These are phyloP conservation scores for Paramecium bursaria DNA, from an alignment of 73 alveolate species.

Conservation along the genomic window DNA sequence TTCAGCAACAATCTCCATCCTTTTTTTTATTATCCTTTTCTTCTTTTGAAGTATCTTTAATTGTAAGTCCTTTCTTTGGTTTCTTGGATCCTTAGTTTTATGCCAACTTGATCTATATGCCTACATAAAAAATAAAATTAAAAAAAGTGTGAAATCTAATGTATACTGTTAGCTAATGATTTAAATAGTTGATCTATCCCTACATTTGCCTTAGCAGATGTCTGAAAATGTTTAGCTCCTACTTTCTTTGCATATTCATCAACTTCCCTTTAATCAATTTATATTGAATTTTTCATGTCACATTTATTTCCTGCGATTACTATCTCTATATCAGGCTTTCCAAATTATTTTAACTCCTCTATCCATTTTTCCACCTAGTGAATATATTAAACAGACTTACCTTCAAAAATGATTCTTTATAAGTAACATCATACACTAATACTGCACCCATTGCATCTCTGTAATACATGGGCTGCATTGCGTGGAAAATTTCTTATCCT, in stretches of 20 bases:
- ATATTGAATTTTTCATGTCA: constrained; percentile 81
- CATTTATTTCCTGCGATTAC: constrained; percentile 90
- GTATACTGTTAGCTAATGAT: constrained; percentile 60
- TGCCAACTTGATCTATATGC: too few relatives aligned
- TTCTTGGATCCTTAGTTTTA: too few relatives aligned
- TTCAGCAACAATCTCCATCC: too few relatives aligned
- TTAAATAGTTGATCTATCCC: constrained; percentile 80
- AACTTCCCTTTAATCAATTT: constrained; percentile 61
- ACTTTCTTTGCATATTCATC: constrained; percentile 78
- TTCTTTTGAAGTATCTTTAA: too few relatives aligned
- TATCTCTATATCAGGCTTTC: constrained; percentile 77
- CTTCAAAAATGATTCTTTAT: constrained; percentile 81
- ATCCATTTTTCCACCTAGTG: constrained; percentile 80
- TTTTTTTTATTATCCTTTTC: too few relatives aligned
- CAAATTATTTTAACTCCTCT: constrained; percentile 78
- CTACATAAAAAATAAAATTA: too few relatives aligned
- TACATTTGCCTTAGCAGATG: constrained; percentile 87
- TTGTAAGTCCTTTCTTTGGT: too few relatives aligned
- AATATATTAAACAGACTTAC: constrained; percentile 16
- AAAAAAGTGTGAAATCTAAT: background rate
- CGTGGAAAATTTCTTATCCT: constrained; percentile 90
- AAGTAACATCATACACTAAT: constrained; percentile 91
- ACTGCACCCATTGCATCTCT: constrained; percentile 89
- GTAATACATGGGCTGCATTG: constrained; percentile 83
- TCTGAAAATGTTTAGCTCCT: constrained; percentile 80